Evolutionary conservation across 257 asterid species (phyloP).

Genomic region (Nicotiana tomentosiformis): DNA sequence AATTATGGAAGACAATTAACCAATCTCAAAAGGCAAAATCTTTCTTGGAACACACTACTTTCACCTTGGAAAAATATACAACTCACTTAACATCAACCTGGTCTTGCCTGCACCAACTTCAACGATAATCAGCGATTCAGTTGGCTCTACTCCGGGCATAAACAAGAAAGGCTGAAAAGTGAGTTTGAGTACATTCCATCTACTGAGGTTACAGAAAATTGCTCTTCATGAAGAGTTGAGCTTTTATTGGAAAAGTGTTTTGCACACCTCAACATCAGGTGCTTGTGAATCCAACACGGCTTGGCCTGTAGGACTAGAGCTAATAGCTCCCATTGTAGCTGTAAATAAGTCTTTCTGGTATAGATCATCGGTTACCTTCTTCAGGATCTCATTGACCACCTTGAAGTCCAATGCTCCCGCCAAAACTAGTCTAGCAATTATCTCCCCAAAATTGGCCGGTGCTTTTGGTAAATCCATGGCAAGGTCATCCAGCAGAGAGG

Average conservation of each 20-base stretch:
- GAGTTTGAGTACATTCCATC: constrained; percentile 24
- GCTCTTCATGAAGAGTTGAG: constrained; percentile 8
- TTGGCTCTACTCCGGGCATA: not conserved
- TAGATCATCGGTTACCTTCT: constrained; percentile 46
- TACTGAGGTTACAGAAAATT: constrained; percentile 17
- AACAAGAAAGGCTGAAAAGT: not conserved
- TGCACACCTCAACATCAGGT: constrained; percentile 56
- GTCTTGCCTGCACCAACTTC: constrained; percentile 25
- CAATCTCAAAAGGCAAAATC: constrained; percentile 31
- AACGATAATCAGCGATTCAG: not conserved
- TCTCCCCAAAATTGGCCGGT: constrained; percentile 74
- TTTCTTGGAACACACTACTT: constrained; percentile 28
- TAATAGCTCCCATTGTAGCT: constrained; percentile 30
- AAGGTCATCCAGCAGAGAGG: constrained; percentile 61
- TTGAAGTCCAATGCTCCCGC: constrained; percentile 58
- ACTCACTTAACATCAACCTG: constrained; percentile 25
- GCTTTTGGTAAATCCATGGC: constrained; percentile 93
- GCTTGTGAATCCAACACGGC: constrained; percentile 60
- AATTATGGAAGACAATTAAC: constrained; percentile 29
- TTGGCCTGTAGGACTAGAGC: constrained; percentile 42
- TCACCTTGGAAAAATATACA: constrained; percentile 43
- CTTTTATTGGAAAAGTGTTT: constrained; percentile 42
- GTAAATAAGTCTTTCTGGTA: constrained; percentile 53
- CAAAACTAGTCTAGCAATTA: constrained; percentile 57
- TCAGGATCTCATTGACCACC: constrained; percentile 50